A percentile compares a stretch with the other conserved stretches of the same genome.
These are phyloP conservation scores for Lasiodiplodia theobromae DNA, from an alignment of 2,329 filamentous ascomycete genomes.

Conservation along the genomic window DNA sequence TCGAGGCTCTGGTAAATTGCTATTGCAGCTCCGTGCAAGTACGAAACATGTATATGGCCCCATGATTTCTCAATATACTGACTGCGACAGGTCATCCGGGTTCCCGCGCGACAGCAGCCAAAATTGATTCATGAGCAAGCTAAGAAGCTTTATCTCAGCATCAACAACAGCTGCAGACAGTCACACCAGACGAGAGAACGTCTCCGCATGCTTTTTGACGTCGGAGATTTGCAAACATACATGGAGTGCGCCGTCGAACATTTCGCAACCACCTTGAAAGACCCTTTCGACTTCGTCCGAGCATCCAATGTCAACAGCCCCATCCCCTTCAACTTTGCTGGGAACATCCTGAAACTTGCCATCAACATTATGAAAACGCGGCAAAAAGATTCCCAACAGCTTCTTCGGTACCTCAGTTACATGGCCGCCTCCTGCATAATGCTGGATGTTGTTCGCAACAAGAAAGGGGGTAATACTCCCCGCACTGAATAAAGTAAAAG, in stretches of 20 bases:
- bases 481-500: too few relatives aligned
- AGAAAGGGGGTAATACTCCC: constrained; percentile 22
- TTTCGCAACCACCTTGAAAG: constrained; percentile 53
- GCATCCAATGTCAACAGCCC: constrained; percentile 55
- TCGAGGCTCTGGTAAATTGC: constrained; percentile 47
- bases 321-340: constrained; percentile 57
- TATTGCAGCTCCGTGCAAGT: constrained; percentile 59
- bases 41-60: constrained; percentile 12
- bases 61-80: background rate
- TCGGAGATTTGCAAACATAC: constrained; percentile 56
- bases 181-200: constrained; percentile 53
- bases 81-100: constrained; percentile 45
- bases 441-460: constrained; percentile 53
- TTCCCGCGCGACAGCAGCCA: constrained; percentile 55
- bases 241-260: constrained; percentile 60
- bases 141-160: constrained; percentile 53
- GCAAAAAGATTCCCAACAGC: constrained; percentile 34
- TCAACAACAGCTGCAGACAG: constrained; percentile 47
- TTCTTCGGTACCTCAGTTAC: constrained; percentile 55
- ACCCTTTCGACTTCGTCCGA: constrained; percentile 61
- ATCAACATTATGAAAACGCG: constrained; percentile 46
- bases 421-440: constrained; percentile 62
- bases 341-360: constrained; percentile 59
- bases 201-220: constrained; percentile 57
- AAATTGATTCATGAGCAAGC: constrained; percentile 60